Base-by-base conservation (phyloP, 345 rosid genomes). In the Eutrema japonicum region DNA sequence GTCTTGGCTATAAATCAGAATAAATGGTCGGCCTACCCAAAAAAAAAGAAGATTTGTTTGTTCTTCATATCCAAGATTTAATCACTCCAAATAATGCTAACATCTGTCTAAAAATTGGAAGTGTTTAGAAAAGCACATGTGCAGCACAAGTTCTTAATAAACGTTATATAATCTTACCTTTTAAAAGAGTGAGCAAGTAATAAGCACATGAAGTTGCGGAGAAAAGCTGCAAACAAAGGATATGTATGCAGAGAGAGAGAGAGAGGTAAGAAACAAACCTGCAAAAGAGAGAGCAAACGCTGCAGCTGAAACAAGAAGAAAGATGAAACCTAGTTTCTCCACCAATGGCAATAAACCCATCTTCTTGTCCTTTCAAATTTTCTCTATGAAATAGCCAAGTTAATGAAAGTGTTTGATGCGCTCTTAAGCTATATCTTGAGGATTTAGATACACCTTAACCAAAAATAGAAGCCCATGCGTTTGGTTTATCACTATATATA, bases 11-110 rank as follows among this genome's bases (percentile, higher is more conserved):
- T 73, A 66, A 29, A 43, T 47, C 26, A 76, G 48, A 66, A 77
- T 80, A 59, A 85, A 75, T 78, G 56, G 26, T 77, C 87, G 76
- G 37, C 85, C 96, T 88, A 84, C 64, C n/a, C n/a, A n/a, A 78
- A 48, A 67, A 9, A 7, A 30, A 73, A 61, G 30, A 57, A 55
- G 5, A 29, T 5, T 27, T 33, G 27, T 42, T 42, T 48, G 12
- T 51, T 67, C 46, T 27, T 22, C 11, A 52, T 68, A 75, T 41
- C 47, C 33, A 60, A 58, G 33, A 41, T 41, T 32, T 49, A 32
- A 38, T 30, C 29, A 52, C 54, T 62, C 36, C 16, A 42, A 62
- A 63, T 71, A 64, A 33, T 43, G 12, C 43, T 62, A 35, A 73
- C 56, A 45, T 37, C 10, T 45, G 7, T 61, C 32, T 61, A 42